Percentiles rank a stretch among this genome's conserved stretches.
These are phyloP conservation scores for Zygosaccharomyces lentus DNA, from an alignment of 805 yeast species.

Conservation along the genomic window DNA sequence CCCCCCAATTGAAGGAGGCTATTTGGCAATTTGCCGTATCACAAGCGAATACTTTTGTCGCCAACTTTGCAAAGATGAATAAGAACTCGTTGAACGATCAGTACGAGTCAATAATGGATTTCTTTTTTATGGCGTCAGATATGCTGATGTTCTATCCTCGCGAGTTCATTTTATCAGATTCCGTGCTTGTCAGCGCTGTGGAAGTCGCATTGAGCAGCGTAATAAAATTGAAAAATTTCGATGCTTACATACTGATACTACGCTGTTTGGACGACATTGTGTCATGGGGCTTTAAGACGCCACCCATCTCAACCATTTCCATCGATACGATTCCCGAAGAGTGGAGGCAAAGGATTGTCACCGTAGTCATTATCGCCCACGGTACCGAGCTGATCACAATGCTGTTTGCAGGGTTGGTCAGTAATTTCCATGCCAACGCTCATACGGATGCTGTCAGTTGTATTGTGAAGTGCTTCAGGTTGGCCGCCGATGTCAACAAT, in stretches of 20 bases:
- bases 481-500: conserved; percentile 45
- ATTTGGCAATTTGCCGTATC: conserved; percentile 71
- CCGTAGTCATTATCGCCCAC: conserved; percentile 43
- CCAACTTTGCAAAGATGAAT: conserved; percentile 34
- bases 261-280: conserved; percentile 77
- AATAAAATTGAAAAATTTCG: conserved; percentile 59
- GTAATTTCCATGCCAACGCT: conserved; percentile 64
- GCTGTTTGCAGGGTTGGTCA: conserved; percentile 62
- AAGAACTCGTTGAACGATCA: conserved; percentile 21
- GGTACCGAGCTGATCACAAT: conserved; percentile 54
- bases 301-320: conserved; percentile 68
- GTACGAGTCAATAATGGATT: conserved; percentile 76
- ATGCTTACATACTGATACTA: conserved; percentile 63
- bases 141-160: conserved; percentile 64
- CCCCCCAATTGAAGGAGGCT: conserved; percentile 46
- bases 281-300: conserved; percentile 77
- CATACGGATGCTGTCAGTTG: conserved; percentile 73
- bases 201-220: conserved; percentile 51
- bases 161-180: conserved; percentile 33
- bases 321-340: conserved; percentile 50
- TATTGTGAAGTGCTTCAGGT: conserved; percentile 55
- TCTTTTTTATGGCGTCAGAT: conserved; percentile 74
- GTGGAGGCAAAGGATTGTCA: conserved; percentile 47
- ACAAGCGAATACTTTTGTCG: conserved; percentile 58
- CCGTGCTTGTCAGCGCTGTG: conserved; percentile 48